Percentiles rank a stretch among this genome's conserved stretches.
phyloP scores from a whole-genome alignment of 495 filamentous ascomycete species.

The Rostrohypoxylon terebratum region DNA sequence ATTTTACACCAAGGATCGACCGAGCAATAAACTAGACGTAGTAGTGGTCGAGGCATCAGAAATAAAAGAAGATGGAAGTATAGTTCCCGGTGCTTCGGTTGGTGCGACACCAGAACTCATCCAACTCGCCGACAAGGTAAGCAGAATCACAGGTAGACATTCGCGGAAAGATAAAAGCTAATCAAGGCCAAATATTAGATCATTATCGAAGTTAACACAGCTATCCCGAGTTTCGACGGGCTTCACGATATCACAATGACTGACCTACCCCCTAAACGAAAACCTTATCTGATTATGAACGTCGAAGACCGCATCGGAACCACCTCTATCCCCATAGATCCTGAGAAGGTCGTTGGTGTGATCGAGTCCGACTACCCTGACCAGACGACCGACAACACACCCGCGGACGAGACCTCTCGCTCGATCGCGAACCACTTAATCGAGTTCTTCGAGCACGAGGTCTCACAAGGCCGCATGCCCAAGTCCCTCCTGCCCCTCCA shows the following conservation, averaged over 20 bases:
- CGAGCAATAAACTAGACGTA: slow-evolving; percentile 79
- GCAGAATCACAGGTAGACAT: slow-evolving; percentile 4
- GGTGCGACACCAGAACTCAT: slow-evolving; percentile 88
- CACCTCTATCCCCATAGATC: slow-evolving; percentile 86
- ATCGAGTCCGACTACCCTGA: slow-evolving; percentile 88
- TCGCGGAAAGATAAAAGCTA: not conserved
- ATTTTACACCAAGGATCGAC: slow-evolving; percentile 83
- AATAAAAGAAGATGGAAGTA: slow-evolving; percentile 92
- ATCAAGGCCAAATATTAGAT: slow-evolving; percentile 58
- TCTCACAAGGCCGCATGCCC: slow-evolving; percentile 79
- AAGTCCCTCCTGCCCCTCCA: slow-evolving; percentile 84
- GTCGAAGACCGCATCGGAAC: slow-evolving; percentile 85
- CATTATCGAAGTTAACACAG: slow-evolving; percentile 93
- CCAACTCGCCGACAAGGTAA: slow-evolving; percentile 85
- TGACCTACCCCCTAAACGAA: slow-evolving; percentile 80
- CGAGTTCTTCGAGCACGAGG: slow-evolving; percentile 86
- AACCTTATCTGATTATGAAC: slow-evolving; percentile 87
- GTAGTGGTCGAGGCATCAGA: slow-evolving; percentile 88
- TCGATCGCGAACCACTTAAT: slow-evolving; percentile 85
- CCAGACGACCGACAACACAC: slow-evolving; percentile 80
- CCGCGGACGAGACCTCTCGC: slow-evolving; percentile 77
- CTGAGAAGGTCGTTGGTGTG: slow-evolving; percentile 87
- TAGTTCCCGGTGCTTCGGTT: slow-evolving; percentile 88
- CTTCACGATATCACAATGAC: slow-evolving; percentile 93
- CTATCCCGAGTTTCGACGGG: slow-evolving; percentile 85